A percentile compares a stretch with the other conserved stretches of the same genome.
phyloP scores from a whole-genome alignment of 2,329 filamentous ascomycete species.

The Sporothrix curviconia region DNA sequence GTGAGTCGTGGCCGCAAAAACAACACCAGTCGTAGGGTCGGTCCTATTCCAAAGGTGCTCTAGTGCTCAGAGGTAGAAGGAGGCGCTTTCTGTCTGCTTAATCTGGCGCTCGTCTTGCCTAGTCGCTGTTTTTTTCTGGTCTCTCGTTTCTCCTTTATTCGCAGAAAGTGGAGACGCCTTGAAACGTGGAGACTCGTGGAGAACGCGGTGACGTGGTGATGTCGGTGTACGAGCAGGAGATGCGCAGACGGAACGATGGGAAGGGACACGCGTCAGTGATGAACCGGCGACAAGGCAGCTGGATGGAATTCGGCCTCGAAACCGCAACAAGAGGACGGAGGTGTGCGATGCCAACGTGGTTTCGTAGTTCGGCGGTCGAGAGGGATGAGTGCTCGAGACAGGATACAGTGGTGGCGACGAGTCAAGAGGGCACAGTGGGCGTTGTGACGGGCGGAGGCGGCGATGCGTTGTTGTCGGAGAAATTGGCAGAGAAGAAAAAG shows the following conservation, averaged over 20 bases:
- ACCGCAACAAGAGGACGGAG: too few species aligned
- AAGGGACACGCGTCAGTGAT: not conserved
- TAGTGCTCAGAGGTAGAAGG: conserved; percentile 2
- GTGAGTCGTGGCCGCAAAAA: not conserved
- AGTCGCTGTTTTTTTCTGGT: not conserved
- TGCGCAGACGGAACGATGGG: not conserved
- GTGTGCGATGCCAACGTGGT: too few species aligned
- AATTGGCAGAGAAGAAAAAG: not conserved
- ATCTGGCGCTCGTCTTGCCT: too few species aligned
- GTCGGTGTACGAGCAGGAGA: conserved; percentile 1
- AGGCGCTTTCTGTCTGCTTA: too few species aligned
- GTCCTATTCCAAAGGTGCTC: not conserved
- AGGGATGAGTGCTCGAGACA: not conserved
- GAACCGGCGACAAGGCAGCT: too few species aligned
- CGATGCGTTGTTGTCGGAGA: too few species aligned
- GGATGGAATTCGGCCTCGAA: too few species aligned
- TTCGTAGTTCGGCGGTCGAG: not conserved
- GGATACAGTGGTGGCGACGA: too few species aligned
- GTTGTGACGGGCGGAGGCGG: too few species aligned
- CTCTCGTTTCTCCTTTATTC: conserved; percentile 10
- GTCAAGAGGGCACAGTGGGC: not conserved
- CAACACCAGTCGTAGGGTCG: not conserved
- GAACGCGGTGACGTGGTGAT: conserved; percentile 14
- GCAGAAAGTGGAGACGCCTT: conserved; percentile 9
- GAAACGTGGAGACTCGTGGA: conserved; percentile 14